phyloP scores from a whole-genome alignment of 2,329 filamentous ascomycete genomes.

The Capronia americana region DNA sequence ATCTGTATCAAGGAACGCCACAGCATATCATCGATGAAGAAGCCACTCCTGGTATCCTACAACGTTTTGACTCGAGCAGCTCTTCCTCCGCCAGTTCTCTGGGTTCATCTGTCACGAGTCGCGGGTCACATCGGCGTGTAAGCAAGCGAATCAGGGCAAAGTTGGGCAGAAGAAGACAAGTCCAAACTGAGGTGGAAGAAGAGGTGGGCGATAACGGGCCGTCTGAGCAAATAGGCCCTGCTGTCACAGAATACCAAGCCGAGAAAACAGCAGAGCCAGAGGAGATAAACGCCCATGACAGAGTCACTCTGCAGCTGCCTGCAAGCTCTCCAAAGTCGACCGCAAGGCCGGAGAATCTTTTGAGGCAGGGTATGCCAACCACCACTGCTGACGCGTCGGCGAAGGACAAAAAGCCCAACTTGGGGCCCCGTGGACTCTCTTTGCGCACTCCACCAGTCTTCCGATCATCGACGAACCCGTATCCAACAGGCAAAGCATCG shows the following conservation, averaged over 20 bases:
- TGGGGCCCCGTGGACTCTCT: slow-evolving; percentile 28
- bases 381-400: slow-evolving; percentile 3
- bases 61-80: slow-evolving; percentile 59
- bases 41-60: slow-evolving; percentile 67
- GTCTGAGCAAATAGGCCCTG: background rate
- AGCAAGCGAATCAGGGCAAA: slow-evolving; percentile 53
- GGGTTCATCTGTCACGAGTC: slow-evolving; percentile 27
- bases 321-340: background rate
- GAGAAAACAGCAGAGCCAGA: slow-evolving; percentile 30
- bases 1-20: slow-evolving; percentile 64
- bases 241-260: slow-evolving; percentile 8
- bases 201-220: slow-evolving; percentile 63
- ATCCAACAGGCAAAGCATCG: slow-evolving; percentile 3
- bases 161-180: slow-evolving; percentile 30
- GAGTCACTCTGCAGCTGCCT: background rate
- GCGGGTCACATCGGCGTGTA: slow-evolving; percentile 57
- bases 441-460: slow-evolving; percentile 36
- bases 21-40: slow-evolving; percentile 54
- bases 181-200: slow-evolving; percentile 59
- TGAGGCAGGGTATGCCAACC: slow-evolving; percentile 4
- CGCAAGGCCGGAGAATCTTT: background rate
- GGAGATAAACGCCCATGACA: slow-evolving; percentile 10
- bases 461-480: slow-evolving; percentile 30
- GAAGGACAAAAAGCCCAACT: slow-evolving; percentile 21
- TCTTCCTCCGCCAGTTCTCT: slow-evolving; percentile 55